Conservation (phyloP, 176 grass and related monocot species). For the Coix lacrymajobi region DNA sequence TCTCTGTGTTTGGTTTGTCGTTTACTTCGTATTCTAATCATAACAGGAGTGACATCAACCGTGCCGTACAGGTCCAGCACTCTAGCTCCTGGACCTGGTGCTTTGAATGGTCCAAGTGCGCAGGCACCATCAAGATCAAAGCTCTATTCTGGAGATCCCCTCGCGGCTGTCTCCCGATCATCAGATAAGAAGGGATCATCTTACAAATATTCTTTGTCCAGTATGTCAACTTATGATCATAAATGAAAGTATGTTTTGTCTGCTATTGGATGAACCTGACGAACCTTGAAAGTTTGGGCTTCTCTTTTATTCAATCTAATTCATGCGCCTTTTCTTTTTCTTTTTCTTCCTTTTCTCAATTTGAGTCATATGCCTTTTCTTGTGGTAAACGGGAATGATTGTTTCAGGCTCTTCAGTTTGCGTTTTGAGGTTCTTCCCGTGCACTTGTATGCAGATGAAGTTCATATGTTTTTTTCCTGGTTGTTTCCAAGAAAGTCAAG, state of each 20-base stretch:
- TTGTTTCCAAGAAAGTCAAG: not conserved
- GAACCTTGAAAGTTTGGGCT: not conserved
- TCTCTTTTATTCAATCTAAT: not conserved
- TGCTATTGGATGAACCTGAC: no score
- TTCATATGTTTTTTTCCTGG: not conserved
- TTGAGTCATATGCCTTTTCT: not conserved
- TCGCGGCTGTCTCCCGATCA: slow-evolving; percentile 1
- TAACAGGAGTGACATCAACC: not conserved
- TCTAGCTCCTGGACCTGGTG: slow-evolving; percentile 20
- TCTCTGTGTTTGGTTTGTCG: no score
- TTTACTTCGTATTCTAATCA: no score
- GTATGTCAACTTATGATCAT: slow-evolving; percentile 43
- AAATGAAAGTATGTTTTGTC: not conserved
- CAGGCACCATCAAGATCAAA: slow-evolving; percentile 9
- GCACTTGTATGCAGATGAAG: not conserved
- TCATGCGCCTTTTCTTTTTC: no score
- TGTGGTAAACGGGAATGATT: not conserved
- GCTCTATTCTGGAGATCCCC: slow-evolving; percentile 41
- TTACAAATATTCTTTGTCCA: slow-evolving; percentile 50
- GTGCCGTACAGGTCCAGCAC: not conserved
- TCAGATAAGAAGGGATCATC: slow-evolving; percentile 50
- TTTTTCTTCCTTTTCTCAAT: no score
- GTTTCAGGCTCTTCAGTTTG: not conserved
- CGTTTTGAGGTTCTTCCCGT: not conserved
- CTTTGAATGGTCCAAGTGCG: slow-evolving; percentile 14